phyloP scores from a whole-genome alignment of 2,329 filamentous ascomycete species.

The Xylariaceae sp. region DNA sequence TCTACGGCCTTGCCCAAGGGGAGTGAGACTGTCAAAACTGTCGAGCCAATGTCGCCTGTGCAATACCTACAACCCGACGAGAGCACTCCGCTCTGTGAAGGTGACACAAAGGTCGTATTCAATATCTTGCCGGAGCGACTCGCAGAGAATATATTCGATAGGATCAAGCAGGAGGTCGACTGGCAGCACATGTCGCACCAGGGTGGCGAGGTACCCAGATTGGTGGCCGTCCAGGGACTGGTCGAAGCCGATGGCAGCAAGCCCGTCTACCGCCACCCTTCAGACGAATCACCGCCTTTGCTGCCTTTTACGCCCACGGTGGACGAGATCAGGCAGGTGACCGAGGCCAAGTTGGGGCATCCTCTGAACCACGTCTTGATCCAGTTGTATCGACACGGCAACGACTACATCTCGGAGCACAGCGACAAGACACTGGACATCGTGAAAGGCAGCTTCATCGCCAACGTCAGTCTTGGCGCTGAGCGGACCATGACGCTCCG shows the following conservation, averaged over 20 bases:
- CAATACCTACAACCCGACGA: slow-evolving; percentile 13
- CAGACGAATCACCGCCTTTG: slow-evolving; percentile 78
- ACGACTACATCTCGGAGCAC: slow-evolving; percentile 92
- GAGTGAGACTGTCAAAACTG: slow-evolving; percentile 3
- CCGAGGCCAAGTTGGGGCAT: slow-evolving; percentile 71
- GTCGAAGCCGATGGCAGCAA: slow-evolving; percentile 63
- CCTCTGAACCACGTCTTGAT: slow-evolving; percentile 86
- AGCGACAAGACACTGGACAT: slow-evolving; percentile 97
- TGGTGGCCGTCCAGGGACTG: slow-evolving; percentile 82
- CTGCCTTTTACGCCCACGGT: slow-evolving; percentile 71
- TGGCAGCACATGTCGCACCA: slow-evolving; percentile 95
- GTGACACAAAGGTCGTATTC: slow-evolving; percentile 70
- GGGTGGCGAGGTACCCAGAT: slow-evolving; percentile 81
- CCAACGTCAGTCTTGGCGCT: slow-evolving; percentile 90
- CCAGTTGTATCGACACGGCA: slow-evolving; percentile 83
- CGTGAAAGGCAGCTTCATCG: slow-evolving; percentile 71
- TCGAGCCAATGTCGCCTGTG: slow-evolving; percentile 12
- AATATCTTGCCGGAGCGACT: slow-evolving; percentile 59
- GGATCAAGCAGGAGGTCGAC: slow-evolving; percentile 65
- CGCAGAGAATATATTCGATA: slow-evolving; percentile 59
- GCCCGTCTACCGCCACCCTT: slow-evolving; percentile 91
- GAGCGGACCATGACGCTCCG: slow-evolving; percentile 85
- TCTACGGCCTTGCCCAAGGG: not conserved
- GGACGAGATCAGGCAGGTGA: slow-evolving; percentile 57
- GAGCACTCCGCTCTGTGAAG: slow-evolving; percentile 62